A percentile compares a stretch with the other conserved stretches of the same genome.
phyloP scores from a whole-genome alignment of 2,329 filamentous ascomycete genomes.

The Nakataea oryzae region DNA sequence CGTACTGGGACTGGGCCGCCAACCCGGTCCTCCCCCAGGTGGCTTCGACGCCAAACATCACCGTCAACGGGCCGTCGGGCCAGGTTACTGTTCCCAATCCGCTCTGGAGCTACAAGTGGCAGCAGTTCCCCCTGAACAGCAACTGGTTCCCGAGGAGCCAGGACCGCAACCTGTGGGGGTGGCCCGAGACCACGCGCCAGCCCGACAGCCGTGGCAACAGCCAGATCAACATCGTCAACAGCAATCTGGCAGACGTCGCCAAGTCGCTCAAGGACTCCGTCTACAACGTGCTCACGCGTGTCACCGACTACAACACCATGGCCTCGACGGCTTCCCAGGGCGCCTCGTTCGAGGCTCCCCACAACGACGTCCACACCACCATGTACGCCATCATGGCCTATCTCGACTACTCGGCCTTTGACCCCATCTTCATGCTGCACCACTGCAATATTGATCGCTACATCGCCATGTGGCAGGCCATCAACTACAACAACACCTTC shows the following conservation, averaged over 20 bases:
- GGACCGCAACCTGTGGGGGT: background rate
- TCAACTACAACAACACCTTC: slow-evolving; percentile 16
- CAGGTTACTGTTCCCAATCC: slow-evolving; percentile 29
- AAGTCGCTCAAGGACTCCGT: slow-evolving; percentile 1
- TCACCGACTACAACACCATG: slow-evolving; percentile 23
- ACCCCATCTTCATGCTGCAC: slow-evolving; percentile 34
- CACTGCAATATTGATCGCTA: slow-evolving; percentile 46
- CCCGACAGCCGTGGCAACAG: background rate
- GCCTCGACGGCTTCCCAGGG: slow-evolving; percentile 22
- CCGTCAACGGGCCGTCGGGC: slow-evolving; percentile 6
- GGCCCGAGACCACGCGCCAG: slow-evolving; percentile 1
- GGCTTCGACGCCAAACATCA: slow-evolving; percentile 2
- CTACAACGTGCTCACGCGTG: slow-evolving; percentile 25
- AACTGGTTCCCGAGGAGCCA: slow-evolving; percentile 5
- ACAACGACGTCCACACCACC: slow-evolving; percentile 24
- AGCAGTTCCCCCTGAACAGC: slow-evolving; percentile 22
- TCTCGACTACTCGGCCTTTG: slow-evolving; percentile 25
- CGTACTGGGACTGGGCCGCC: slow-evolving; percentile 41
- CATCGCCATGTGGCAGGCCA: slow-evolving; percentile 31
- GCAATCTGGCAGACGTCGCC: background rate
- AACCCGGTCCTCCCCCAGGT: slow-evolving; percentile 25
- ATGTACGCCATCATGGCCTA: slow-evolving; percentile 13
- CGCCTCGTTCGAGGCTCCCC: slow-evolving; percentile 25
- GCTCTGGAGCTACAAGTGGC: slow-evolving; percentile 35
- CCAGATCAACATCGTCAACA: background rate